Evolutionary conservation across 2,329 filamentous ascomycete species (phyloP), one percentile per base, ranked within the genome.

Genomic region (Aspergillus costaricaensis): DNA sequence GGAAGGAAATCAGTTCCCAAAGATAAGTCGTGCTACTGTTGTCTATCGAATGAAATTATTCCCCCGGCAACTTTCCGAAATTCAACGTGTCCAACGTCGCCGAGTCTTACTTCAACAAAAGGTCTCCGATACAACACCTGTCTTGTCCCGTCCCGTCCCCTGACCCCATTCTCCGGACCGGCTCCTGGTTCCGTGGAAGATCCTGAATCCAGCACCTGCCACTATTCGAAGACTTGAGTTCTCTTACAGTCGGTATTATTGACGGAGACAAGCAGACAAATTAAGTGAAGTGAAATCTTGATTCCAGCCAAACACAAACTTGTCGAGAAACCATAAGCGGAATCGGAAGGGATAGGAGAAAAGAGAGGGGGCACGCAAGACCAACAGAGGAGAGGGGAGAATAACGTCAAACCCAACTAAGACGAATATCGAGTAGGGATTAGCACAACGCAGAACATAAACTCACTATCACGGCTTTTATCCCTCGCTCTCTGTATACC

Each of bases 131-230:
- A 47, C 53, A 44, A n/a, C 15, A 14, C 53, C 32, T 54, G 39
- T 44, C 23, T 55, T 44, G 23, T 41, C 39, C 39, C 23, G 38
- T 14, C 39, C 53, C 39, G 25, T 27, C 53, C 53, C 39, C 53
- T 55, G 53, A 55, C 53, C 53, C 39, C 39, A 15, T 44, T 32
- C 23, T 47, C 27, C 39, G 25, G 38, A 17, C 21, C 39, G 30
- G 43, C 39, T 23, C 39, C 44, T 43, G 52, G 38, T 30, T 55
- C 36, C 25, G 21, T 55, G 17, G 39, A 32, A 55, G 53, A 32
- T 32, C 53, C 43, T 32, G 39, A 55, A 55, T n/a, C 51, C 36
- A 53, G 15, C 50, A 55, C 53, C 47, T 55, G 39, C 25, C 53
- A 47, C 23, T 32, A 47, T 32, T 55, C 23, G 53, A 38, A 47